These are phyloP conservation scores for Mycena polygramma DNA, from an alignment of 768 basidiomycete species.

Conservation along the genomic window DNA sequence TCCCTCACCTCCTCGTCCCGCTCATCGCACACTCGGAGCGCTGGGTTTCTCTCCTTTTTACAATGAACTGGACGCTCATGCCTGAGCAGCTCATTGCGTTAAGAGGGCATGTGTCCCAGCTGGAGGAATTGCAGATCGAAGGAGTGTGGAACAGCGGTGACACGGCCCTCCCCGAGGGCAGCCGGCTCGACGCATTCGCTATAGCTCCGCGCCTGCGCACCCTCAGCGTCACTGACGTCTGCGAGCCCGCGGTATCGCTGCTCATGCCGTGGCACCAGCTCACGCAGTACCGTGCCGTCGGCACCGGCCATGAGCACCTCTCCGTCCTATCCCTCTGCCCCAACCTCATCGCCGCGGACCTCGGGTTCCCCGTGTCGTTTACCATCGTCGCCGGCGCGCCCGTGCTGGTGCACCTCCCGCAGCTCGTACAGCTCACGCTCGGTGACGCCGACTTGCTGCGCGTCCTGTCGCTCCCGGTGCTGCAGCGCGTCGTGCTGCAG, in stretches of 20 bases:
- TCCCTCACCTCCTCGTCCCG: neutral
- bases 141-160: neutral
- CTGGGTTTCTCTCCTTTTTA: neutral
- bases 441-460: slow-evolving; percentile 9
- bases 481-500: slow-evolving; percentile 4
- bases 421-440: neutral
- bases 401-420: neutral
- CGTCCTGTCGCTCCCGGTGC: neutral
- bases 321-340: slow-evolving; percentile 12
- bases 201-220: neutral
- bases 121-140: slow-evolving; percentile 13
- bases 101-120: neutral
- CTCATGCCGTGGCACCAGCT: slow-evolving; percentile 23
- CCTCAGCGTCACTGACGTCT: slow-evolving; percentile 4
- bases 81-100: neutral
- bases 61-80: slow-evolving; percentile 8
- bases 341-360: neutral
- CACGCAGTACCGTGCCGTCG: slow-evolving; percentile 4
- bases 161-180: neutral
- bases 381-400: neutral
- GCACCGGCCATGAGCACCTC: slow-evolving; percentile 11
- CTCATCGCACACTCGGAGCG: neutral
- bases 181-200: neutral
- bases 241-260: slow-evolving; percentile 23
- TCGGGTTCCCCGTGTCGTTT: neutral